Conservation (phyloP, 2,329 filamentous ascomycete genomes). For the Aureobasidium sp. region DNA sequence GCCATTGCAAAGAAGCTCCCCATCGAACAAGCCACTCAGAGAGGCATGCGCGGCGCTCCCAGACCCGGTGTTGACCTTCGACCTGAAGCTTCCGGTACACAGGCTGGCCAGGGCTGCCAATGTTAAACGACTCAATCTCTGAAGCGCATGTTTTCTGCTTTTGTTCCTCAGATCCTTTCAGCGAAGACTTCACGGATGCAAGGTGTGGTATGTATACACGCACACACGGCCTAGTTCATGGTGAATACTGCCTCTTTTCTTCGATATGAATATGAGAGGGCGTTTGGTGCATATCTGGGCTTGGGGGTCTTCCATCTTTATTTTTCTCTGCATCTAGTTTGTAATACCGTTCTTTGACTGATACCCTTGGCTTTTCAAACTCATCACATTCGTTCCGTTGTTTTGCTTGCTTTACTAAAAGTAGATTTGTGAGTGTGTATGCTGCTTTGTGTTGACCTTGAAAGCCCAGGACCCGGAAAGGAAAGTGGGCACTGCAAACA, state of each 20-base stretch:
- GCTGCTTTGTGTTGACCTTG: not conserved
- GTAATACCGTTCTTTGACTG: slow-evolving; percentile 13
- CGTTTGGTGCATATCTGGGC: slow-evolving; percentile 16
- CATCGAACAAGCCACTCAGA: slow-evolving; percentile 88
- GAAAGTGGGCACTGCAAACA: not conserved
- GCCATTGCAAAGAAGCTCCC: slow-evolving; percentile 97
- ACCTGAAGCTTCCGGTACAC: slow-evolving; percentile 52
- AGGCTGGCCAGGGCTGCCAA: slow-evolving; percentile 54
- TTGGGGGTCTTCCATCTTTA: slow-evolving; percentile 8
- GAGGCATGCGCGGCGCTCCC: slow-evolving; percentile 63
- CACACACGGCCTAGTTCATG: slow-evolving; percentile 1
- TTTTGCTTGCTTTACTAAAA: not conserved
- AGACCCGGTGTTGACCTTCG: slow-evolving; percentile 62
- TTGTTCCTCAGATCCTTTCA: not conserved
- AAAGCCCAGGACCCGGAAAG: not conserved
- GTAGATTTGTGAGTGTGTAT: not conserved
- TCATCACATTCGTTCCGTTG: not conserved
- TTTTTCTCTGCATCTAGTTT: slow-evolving; percentile 14
- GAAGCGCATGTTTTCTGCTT: not conserved
- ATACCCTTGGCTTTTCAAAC: not conserved
- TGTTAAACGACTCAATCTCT: slow-evolving; percentile 42
- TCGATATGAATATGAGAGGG: slow-evolving; percentile 14
- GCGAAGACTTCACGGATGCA: slow-evolving; percentile 9
- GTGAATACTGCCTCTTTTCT: slow-evolving; percentile 12
- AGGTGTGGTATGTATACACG: not conserved